Evolutionary conservation across 2,329 filamentous ascomycete genomes (phyloP).

Genomic region (Aspergillus ochraceus): DNA sequence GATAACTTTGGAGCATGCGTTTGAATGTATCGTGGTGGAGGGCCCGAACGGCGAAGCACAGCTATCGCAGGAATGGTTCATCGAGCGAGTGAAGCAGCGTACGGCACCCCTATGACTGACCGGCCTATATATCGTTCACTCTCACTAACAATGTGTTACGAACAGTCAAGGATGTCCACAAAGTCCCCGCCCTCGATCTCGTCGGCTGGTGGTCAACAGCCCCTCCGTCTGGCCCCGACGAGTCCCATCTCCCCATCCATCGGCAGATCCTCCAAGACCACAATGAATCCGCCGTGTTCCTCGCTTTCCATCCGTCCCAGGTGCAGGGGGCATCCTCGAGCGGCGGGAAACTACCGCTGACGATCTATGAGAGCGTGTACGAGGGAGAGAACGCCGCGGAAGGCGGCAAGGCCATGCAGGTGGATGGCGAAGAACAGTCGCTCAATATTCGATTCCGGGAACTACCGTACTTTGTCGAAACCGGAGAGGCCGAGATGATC

Average conservation of each 20-base stretch:
- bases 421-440: conserved; percentile 63
- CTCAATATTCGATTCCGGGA: conserved; percentile 75
- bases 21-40: conserved; percentile 68
- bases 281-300: conserved; percentile 83
- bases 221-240: conserved; percentile 68
- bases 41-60: conserved; percentile 57
- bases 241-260: conserved; percentile 70
- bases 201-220: conserved; percentile 91
- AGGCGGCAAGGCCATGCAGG: conserved; percentile 65
- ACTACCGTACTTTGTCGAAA: conserved; percentile 84
- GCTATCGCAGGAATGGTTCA: conserved; percentile 72
- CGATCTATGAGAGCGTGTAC: conserved; percentile 82
- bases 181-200: conserved; percentile 75
- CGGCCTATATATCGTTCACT: background rate
- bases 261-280: conserved; percentile 70
- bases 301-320: conserved; percentile 76
- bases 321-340: conserved; percentile 54
- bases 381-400: conserved; percentile 66
- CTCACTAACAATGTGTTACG: conserved; percentile 10
- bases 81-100: conserved; percentile 81
- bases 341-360: conserved; percentile 81
- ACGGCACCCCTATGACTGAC: conserved; percentile 30
- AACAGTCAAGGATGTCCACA: conserved; percentile 84
- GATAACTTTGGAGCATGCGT: conserved; percentile 89
- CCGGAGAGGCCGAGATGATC: conserved; percentile 96